A percentile compares a stretch with the other conserved stretches of the same genome.
These are phyloP conservation scores for Yarrowia sp. DNA, from an alignment of 805 yeast species.

Conservation along the genomic window DNA sequence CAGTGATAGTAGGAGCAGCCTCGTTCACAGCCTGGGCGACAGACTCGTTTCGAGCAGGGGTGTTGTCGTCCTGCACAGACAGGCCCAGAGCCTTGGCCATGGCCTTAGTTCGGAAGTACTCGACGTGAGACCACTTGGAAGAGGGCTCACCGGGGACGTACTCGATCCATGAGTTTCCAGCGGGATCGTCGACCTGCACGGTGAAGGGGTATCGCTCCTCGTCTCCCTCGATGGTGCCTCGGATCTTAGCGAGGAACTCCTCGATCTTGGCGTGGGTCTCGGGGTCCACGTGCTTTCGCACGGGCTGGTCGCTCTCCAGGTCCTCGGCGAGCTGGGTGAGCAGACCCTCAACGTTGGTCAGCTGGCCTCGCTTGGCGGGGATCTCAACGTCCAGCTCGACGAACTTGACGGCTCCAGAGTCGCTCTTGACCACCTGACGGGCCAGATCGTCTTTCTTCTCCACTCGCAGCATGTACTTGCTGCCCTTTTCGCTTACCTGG, in stretches of 20 bases:
- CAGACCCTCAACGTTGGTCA: conserved; percentile 89
- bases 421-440: conserved; percentile 90
- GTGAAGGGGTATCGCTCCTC: conserved; percentile 72
- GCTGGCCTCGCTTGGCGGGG: conserved; percentile 91
- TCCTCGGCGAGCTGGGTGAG: conserved; percentile 80
- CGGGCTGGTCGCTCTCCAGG: conserved; percentile 74
- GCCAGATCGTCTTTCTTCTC: conserved; percentile 71
- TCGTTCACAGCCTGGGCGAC: conserved; percentile 35
- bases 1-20: conserved; percentile 38
- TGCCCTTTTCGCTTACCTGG: conserved; percentile 83
- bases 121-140: conserved; percentile 84
- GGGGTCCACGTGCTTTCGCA: conserved; percentile 71
- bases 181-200: conserved; percentile 81
- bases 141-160: conserved; percentile 80
- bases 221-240: conserved; percentile 61
- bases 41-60: conserved; percentile 39
- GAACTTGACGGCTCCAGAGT: conserved; percentile 76
- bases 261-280: conserved; percentile 73
- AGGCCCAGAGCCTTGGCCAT: conserved; percentile 85
- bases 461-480: conserved; percentile 64
- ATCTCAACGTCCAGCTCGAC: conserved; percentile 86
- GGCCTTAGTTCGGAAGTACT: conserved; percentile 80
- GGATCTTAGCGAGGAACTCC: conserved; percentile 59
- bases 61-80: conserved; percentile 61
- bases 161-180: conserved; percentile 97